Evolutionary conservation across 2,329 filamentous ascomycete species (phyloP), one percentile per base, ranked within the genome.

Genomic region (Phaeosphaeria sp.): DNA sequence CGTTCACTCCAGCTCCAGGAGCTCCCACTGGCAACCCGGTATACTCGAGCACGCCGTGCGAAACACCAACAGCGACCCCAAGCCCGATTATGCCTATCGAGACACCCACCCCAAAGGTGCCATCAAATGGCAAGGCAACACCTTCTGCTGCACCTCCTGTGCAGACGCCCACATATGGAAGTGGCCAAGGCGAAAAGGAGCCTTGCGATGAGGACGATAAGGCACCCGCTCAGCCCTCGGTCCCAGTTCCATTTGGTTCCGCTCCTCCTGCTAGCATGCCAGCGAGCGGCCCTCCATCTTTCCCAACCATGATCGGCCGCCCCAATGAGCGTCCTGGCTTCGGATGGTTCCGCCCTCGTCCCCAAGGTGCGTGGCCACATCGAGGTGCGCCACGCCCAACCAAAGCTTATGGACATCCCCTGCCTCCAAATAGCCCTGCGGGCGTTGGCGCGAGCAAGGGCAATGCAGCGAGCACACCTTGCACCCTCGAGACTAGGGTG

Each of bases 401-500:
- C 20, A 46, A 51, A 25, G 56, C 45, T 15, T 55, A 33, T 50
- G 52, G 55, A 25, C 42, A 30, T 11, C 46, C 51, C 15, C 25
- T 25, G 25, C 42, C 50, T n/a, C 47, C 53, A 39, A 50, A 53
- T n/a, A 53, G 64, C 6, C 51, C 51, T 55, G 51, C 42, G 33
- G 52, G 57, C 18, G 60, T 56, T 11, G 57, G 57, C 39, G 17
- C 53, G 22, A 50, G 47, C 20, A 53, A 58, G 43, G 51, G 33
- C 11, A 55, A 59, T 25, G 43, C 59, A 6, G 53, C 56, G 17
- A 61, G 55, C 50, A 66, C 61, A 22, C 67, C 67, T 21, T 67
- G 64, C 9, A 66, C 63, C 6, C 53, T 72, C 27, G 59, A 66
- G 57, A 72, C 66, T 1, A 66, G 55, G 55, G 55, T 69, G 18